These are phyloP conservation scores for Bauhinia variegata DNA, from an alignment of 306 rosid species.

Conservation along the genomic window DNA sequence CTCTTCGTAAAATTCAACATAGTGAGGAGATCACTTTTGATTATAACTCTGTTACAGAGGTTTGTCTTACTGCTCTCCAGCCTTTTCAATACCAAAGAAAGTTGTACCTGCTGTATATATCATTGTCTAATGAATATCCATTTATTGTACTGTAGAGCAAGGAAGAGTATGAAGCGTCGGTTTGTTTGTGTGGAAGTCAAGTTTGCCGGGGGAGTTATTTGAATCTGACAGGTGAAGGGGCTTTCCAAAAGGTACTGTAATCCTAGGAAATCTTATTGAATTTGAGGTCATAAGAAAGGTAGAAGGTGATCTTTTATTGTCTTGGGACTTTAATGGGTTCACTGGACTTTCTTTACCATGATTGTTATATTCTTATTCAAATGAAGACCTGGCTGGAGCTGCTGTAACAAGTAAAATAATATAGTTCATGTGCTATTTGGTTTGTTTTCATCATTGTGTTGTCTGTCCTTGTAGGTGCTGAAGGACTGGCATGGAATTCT, in stretches of 20 bases:
- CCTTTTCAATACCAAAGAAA: constrained; percentile 7
- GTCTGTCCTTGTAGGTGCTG: constrained; percentile 62
- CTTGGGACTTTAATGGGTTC: constrained; percentile 16
- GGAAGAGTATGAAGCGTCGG: constrained; percentile 98
- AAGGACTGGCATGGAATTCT: constrained; percentile 93
- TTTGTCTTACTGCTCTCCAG: constrained; percentile 45
- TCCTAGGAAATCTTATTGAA: constrained; percentile 2
- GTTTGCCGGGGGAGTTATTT: constrained; percentile 97
- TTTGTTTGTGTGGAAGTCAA: constrained; percentile 99
- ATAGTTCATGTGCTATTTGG: constrained; percentile 8
- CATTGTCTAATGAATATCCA: constrained; percentile 33
- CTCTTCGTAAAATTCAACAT: constrained; percentile 72
- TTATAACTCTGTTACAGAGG: constrained; percentile 99
- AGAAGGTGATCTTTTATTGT: neutral
- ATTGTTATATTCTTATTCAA: constrained; percentile 1
- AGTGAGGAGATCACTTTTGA: constrained; percentile 99
- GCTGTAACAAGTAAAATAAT: constrained; percentile 22
- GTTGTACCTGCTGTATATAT: neutral
- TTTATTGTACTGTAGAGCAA: constrained; percentile 68
- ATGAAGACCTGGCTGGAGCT: constrained; percentile 18
- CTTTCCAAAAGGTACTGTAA: constrained; percentile 76
- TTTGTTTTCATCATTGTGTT: constrained; percentile 18
- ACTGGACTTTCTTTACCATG: constrained; percentile 15
- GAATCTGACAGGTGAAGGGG: constrained; percentile 97
- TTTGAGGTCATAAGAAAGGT: neutral